A percentile compares a stretch with the other conserved stretches of the same genome.
phyloP scores from a whole-genome alignment of 2,329 filamentous ascomycete species.

The Penicillium vulpinum region DNA sequence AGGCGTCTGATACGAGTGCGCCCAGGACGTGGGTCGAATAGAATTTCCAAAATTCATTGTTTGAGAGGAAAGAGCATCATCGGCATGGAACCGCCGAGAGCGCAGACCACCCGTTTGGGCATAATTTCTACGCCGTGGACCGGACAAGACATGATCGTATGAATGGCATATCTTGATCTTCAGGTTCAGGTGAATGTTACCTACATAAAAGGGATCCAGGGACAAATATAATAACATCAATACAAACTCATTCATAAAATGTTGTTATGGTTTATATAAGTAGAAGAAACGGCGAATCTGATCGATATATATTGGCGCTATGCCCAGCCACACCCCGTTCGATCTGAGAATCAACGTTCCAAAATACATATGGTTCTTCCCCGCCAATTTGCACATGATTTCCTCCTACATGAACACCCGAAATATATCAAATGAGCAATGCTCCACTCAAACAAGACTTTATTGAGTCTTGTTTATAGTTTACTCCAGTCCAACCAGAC shows the following conservation, averaged over 20 bases:
- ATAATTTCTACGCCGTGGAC: neutral
- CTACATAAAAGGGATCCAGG: neutral
- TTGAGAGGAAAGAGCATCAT: neutral
- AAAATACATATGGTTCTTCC: neutral
- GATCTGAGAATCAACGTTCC: neutral
- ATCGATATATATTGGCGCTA: neutral
- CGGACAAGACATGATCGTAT: too few relatives aligned
- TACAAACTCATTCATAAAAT: neutral
- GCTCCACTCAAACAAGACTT: too few relatives aligned
- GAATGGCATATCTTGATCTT: neutral
- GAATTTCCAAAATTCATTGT: neutral
- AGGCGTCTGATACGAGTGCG: too few relatives aligned
- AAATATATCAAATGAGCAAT: neutral
- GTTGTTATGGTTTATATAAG: neutral
- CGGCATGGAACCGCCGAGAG: neutral
- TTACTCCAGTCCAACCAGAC: constrained; percentile 16
- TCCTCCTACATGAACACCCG: neutral
- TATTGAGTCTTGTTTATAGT: neutral
- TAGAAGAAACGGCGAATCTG: neutral
- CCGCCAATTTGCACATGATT: neutral
- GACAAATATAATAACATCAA: neutral
- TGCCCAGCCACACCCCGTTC: too few relatives aligned
- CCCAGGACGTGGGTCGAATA: neutral
- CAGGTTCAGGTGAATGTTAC: neutral
- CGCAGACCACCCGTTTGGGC: neutral